phyloP scores from a whole-genome alignment of 2,329 filamentous ascomycete species.

The Ambrosiella beaveri region DNA sequence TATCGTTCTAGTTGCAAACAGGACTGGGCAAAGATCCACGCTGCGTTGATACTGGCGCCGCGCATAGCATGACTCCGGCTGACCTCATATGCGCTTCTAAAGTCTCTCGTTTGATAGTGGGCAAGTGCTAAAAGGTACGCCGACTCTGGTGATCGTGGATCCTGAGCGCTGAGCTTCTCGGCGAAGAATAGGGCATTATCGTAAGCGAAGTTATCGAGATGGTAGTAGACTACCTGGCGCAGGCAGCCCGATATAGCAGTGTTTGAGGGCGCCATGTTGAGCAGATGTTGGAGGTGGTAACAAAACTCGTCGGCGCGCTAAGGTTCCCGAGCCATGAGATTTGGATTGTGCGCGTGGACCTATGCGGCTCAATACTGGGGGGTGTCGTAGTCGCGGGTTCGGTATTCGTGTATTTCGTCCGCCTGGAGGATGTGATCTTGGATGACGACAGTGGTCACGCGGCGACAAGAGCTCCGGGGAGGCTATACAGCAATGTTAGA shows the following conservation, averaged over 20 bases:
- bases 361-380: neutral
- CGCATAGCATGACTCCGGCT: slow-evolving; percentile 54
- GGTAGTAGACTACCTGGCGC: slow-evolving; percentile 45
- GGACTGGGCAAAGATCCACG: slow-evolving; percentile 80
- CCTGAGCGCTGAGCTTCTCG: slow-evolving; percentile 68
- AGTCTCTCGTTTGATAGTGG: slow-evolving; percentile 65
- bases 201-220: slow-evolving; percentile 75
- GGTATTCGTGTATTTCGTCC: too few relatives aligned
- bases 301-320: slow-evolving; percentile 6
- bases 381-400: too few relatives aligned
- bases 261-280: slow-evolving; percentile 35
- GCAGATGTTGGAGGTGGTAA: slow-evolving; percentile 2
- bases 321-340: slow-evolving; percentile 10
- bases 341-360: neutral
- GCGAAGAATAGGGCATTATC: slow-evolving; percentile 90
- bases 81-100: slow-evolving; percentile 71
- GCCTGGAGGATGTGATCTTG: too few relatives aligned
- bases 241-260: slow-evolving; percentile 34
- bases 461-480: neutral
- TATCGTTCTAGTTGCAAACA: slow-evolving; percentile 64
- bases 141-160: slow-evolving; percentile 64
- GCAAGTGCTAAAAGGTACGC: slow-evolving; percentile 71
- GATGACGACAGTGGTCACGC: neutral
- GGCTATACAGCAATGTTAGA: neutral
- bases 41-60: slow-evolving; percentile 66